Evolutionary conservation across 2,329 filamentous ascomycete genomes (phyloP).

Genomic region (Zasmidium cellare): DNA sequence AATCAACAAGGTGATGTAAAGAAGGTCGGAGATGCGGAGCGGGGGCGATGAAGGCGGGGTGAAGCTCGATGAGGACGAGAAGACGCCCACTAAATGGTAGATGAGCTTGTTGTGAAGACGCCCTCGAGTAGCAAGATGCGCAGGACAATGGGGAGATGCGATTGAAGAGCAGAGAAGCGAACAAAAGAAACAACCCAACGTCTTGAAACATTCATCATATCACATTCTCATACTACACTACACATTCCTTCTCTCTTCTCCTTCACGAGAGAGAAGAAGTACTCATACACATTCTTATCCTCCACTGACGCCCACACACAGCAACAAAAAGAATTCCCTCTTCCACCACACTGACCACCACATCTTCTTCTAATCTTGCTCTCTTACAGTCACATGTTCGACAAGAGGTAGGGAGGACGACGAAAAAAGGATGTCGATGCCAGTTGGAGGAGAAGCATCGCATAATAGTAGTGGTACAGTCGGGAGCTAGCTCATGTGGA

Average conservation of each 20-base stretch:
- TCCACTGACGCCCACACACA: constrained; percentile 1
- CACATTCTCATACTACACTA: constrained; percentile 1
- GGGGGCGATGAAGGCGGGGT: too few relatives aligned
- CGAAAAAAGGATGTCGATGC: background rate
- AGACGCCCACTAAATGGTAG: too few relatives aligned
- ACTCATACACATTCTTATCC: constrained; percentile 11
- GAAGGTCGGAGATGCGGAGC: too few relatives aligned
- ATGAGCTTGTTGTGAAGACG: too few relatives aligned
- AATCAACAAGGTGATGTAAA: too few relatives aligned
- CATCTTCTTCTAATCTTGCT: constrained; percentile 6
- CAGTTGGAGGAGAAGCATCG: background rate
- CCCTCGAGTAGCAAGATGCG: too few relatives aligned
- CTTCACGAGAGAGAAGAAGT: background rate
- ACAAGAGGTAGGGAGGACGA: background rate
- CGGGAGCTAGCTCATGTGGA: constrained; percentile 6
- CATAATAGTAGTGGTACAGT: constrained; percentile 13
- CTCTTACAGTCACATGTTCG: background rate
- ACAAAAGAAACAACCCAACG: too few relatives aligned
- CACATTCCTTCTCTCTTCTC: background rate
- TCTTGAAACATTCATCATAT: background rate
- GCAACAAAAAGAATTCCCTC: background rate
- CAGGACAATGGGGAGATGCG: too few relatives aligned
- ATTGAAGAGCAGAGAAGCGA: too few relatives aligned
- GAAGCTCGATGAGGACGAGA: too few relatives aligned
- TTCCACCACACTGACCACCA: too few relatives aligned